Base-by-base conservation (phyloP, 2,329 filamentous ascomycete genomes). In the Nemania sp. region DNA sequence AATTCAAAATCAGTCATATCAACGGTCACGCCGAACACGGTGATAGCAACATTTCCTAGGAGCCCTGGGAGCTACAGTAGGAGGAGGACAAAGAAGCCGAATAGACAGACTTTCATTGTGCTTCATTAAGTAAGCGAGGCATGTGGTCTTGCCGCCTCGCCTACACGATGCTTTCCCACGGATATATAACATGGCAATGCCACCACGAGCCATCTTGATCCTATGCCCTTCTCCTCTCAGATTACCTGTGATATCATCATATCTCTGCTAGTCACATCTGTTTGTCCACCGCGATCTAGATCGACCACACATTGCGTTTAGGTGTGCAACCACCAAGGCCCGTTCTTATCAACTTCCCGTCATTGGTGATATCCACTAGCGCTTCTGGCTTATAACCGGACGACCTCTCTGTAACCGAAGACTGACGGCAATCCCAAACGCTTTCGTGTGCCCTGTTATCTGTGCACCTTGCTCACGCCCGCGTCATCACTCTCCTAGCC, bases 1-100 rank as follows among this genome's bases (percentile, higher is more conserved):
- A 51, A 58, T 66, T 69, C 49, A 41, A 65, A 60, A 67, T 65
- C 53, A 45, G 69, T 71, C 69, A 71, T 65, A 64, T 61, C 59
- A 69, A 67, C 54, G 24, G 35, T 22, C 18, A 24, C 69, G 62
- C 66, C 69, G 69, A 70, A 64, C 13, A 52, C 66, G 66, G 66
- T 63, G 58, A 56, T 62, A 59, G 20, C 56, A 52, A 24, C 22
- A 22, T 52, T 61, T 27, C 43, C 49, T 55, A 55, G 45, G 35
- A 47, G 22, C 5, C n/a, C n/a, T n/a, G 29, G 29, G 8, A 8
- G 29, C 29, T 32, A 32, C n/a, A n/a, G n/a, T n/a, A n/a, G n/a
- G n/a, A n/a, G n/a, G n/a, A 47, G 18, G 35, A 54, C 60, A 52
- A 47, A 38, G 15, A 24, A 11, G 26, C 20, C 11, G 11, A 6